phyloP scores from a whole-genome alignment of 345 rosid genomes.

The Citropsis articulata region DNA sequence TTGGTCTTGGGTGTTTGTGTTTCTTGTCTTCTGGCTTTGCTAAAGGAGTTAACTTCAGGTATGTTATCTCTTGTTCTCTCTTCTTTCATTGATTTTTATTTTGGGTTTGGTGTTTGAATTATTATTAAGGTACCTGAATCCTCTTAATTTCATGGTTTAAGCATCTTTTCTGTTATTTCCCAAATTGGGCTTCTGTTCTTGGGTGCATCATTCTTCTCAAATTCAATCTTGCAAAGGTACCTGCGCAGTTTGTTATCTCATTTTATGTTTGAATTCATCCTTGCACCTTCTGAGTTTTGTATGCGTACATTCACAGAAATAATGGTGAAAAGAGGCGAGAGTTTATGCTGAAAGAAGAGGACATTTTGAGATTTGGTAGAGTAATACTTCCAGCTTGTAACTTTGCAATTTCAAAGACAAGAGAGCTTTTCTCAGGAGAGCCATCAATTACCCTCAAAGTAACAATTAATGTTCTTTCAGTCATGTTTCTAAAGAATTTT shows the following conservation, averaged over 20 bases:
- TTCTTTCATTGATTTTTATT: not conserved
- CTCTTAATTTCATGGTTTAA: conserved; percentile 27
- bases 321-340: conserved; percentile 37
- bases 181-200: conserved; percentile 78
- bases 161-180: conserved; percentile 67
- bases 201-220: conserved; percentile 77
- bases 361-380: conserved; percentile 57
- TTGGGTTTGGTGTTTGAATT: not conserved
- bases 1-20: conserved; percentile 77
- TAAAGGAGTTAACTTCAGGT: conserved; percentile 74
- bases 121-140: conserved; percentile 1
- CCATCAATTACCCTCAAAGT: conserved; percentile 94
- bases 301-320: conserved; percentile 34
- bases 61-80: conserved; percentile 5
- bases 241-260: not conserved
- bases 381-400: conserved; percentile 71
- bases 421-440: conserved; percentile 89
- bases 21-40: conserved; percentile 85
- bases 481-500: not conserved
- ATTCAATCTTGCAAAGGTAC: conserved; percentile 72
- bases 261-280: not conserved
- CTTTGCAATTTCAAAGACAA: conserved; percentile 60
- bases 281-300: not conserved
- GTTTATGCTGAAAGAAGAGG: conserved; percentile 66
- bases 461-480: conserved; percentile 5